These are phyloP conservation scores for Stemphylium lycopersici DNA, from an alignment of 2,329 filamentous ascomycete genomes.

Conservation along the genomic window DNA sequence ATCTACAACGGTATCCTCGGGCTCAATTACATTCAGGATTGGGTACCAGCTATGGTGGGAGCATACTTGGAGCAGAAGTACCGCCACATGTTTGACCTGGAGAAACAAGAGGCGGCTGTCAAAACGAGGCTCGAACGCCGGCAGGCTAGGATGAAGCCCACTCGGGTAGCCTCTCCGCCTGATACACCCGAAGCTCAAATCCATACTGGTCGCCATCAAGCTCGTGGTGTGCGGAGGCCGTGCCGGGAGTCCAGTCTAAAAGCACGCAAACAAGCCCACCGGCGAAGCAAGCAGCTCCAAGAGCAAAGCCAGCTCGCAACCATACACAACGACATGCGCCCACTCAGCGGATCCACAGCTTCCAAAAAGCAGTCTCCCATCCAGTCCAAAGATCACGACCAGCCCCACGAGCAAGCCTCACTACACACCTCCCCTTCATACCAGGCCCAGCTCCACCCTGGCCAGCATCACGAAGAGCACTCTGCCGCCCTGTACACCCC, in stretches of 20 bases:
- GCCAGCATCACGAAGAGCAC: neutral
- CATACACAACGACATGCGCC: neutral
- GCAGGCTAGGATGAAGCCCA: constrained; percentile 3
- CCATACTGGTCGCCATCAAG: neutral
- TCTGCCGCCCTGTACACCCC: neutral
- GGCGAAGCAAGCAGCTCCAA: no score
- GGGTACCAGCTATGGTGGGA: constrained; percentile 34
- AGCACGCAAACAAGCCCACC: no score
- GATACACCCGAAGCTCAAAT: no score
- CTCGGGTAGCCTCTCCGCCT: neutral
- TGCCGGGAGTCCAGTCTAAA: neutral
- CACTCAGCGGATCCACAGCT: neutral
- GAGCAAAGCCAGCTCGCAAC: neutral
- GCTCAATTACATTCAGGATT: constrained; percentile 27
- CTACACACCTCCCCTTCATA: neutral
- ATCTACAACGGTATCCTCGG: constrained; percentile 24
- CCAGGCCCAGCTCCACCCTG: neutral
- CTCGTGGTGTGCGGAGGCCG: neutral
- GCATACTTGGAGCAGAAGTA: constrained; percentile 38
- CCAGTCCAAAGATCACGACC: neutral
- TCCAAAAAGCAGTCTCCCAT: neutral
- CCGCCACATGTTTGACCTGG: constrained; percentile 24
- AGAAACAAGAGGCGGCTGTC: constrained; percentile 23
- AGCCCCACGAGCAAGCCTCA: neutral
- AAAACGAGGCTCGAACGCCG: constrained; percentile 13